Evolutionary conservation across 805 yeast species (phyloP), one percentile per base, ranked within the genome.

Genomic region (Wickerhamia fluorescens): DNA sequence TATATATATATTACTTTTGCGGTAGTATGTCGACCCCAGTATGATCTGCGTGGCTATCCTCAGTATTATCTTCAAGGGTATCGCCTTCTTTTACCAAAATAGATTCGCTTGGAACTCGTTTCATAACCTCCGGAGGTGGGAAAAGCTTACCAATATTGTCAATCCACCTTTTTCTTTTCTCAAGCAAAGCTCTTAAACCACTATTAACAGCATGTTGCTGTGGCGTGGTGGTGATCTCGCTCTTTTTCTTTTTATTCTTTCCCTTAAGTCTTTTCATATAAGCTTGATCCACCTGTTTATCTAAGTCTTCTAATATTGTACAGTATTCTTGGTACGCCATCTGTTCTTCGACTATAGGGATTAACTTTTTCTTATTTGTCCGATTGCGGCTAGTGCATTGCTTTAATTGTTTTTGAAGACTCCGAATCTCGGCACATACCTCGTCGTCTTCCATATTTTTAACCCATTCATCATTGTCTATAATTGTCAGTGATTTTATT

Each of bases 201-300:
- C 82, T 72, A 51, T 78, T 83, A 30, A 83, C 82, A 11, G 82
- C 84, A 27, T 73, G 77, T 46, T 75, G 86, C 44, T 75, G 73
- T 5, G 63, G 56, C 5, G 59, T 52, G 25, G 48, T 32, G 26
- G 43, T 31, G 14, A 24, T 28, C 18, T 56, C 61, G 38, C 63
- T 61, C 57, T 77, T 78, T 57, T 75, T 75, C 41, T 73, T 65
- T 49, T 73, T 75, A 45, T 71, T 81, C 33, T 86, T 78, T 6
- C 77, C 85, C 43, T 87, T 75, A 32, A 82, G 70, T 35, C 96
- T 66, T 53, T 87, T 82, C 38, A 82, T 60, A 50, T 88, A 92
- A 13, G 94, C 88, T 53, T 85, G 96, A 51, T 92, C 98, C 20
- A 92, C 88, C 56, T 92, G 99, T 52, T 89, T 92, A 53, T 92